Evolutionary conservation across 2,329 filamentous ascomycete genomes (phyloP).

Genomic region (Berkeleyomyces basicola): DNA sequence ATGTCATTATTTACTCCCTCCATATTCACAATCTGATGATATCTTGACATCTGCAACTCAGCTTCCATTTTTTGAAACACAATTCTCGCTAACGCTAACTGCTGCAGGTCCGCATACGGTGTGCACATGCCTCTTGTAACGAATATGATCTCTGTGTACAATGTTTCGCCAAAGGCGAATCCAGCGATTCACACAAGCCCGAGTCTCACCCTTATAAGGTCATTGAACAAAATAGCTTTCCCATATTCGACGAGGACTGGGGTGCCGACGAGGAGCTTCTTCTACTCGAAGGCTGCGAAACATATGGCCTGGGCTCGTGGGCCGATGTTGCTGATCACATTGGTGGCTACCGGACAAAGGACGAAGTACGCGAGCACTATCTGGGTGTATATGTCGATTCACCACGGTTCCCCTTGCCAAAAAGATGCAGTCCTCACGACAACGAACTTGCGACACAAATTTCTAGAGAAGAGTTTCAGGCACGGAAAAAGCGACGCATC

Average conservation of each 20-base stretch:
- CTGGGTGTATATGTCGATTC: slow-evolving; percentile 75
- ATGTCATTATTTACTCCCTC: slow-evolving; percentile 23
- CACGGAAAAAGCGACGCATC: slow-evolving; percentile 81
- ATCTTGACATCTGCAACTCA: neutral
- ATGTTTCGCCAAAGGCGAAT: slow-evolving; percentile 73
- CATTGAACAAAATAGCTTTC: slow-evolving; percentile 96
- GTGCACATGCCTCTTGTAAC: slow-evolving; percentile 64
- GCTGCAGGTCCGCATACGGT: slow-evolving; percentile 75
- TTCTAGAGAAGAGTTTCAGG: slow-evolving; percentile 81
- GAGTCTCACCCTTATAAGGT: slow-evolving; percentile 77
- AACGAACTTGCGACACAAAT: slow-evolving; percentile 62
- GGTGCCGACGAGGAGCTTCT: slow-evolving; percentile 94
- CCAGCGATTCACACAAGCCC: slow-evolving; percentile 72
- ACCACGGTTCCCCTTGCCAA: slow-evolving; percentile 67
- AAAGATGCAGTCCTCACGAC: slow-evolving; percentile 69
- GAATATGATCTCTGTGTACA: slow-evolving; percentile 96
- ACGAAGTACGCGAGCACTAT: slow-evolving; percentile 93
- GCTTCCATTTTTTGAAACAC: neutral
- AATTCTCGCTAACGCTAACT: neutral
- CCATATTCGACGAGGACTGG: slow-evolving; percentile 90
- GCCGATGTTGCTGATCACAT: slow-evolving; percentile 97
- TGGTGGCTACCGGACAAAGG: slow-evolving; percentile 82
- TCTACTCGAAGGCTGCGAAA: slow-evolving; percentile 83
- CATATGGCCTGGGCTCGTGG: slow-evolving; percentile 93
- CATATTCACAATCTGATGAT: neutral